Base-by-base conservation (phyloP, 495 filamentous ascomycete species). In the Hyaloscypha finlandica region DNA sequence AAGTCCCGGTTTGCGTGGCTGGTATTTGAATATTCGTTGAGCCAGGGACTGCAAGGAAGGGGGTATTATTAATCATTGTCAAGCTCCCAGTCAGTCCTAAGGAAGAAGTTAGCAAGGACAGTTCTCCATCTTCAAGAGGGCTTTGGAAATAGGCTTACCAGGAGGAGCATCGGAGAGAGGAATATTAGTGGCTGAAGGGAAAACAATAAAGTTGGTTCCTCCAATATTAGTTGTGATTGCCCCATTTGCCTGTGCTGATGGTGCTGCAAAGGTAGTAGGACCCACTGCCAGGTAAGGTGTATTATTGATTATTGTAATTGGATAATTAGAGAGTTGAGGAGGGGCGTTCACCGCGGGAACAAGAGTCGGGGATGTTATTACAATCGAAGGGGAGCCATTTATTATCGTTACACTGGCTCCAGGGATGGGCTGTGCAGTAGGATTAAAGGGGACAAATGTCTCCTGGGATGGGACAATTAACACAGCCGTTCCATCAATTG, bases 11-110 rank as follows among this genome's bases (percentile, higher is more conserved):
- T 31, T 12, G 56, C 8, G 65, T 53, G 8, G 35, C 37, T 56
- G 9, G 39, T n/a, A 58, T 20, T n/a, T 48, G 59, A 29, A 68
- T 58, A 32, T 45, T 62, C 22, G 65, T 68, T 45, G 65, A 31
- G 3, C 53, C 53, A 20, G 64, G 42, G 35, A 68, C 54, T 2
- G 30, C 59, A 25, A 63, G 30, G 32, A 53, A 68, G 20, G 65
- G 65, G 4, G 59, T 63, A n/a, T 53, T 53, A 29, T 63, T 62
- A 25, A 68, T 68, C 2, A 63, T 42, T 6, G 60, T 68, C 31
- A 30, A 20, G 30, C 29, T 57, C 5, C 60, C 60, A 52, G 25
- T 56, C 4, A 48, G 16, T 25, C 53, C 53, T 20, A 16, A 14
- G 9, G 8, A n/a, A 53, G 8, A 53, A 53, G 51, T 53, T 20